Evolutionary conservation across 2,329 filamentous ascomycete genomes (phyloP).

Genomic region (Exutisphaerella laricina): DNA sequence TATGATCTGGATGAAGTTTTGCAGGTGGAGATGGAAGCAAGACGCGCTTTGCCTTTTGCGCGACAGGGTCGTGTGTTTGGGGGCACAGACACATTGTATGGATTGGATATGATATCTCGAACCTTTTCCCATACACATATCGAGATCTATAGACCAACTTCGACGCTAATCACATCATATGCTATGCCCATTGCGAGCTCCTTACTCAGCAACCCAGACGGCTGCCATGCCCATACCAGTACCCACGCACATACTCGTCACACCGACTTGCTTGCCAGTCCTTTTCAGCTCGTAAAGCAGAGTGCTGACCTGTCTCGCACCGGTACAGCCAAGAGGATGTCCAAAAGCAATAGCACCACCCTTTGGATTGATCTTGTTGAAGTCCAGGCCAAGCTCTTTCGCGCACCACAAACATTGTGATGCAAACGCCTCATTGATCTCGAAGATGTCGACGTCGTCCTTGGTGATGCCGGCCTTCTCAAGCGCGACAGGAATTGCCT

Average conservation of each 20-base stretch:
- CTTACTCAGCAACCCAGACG: slow-evolving; percentile 91
- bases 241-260: slow-evolving; percentile 94
- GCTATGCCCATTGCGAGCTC: no score
- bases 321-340: slow-evolving; percentile 90
- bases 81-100: no score
- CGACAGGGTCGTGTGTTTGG: no score
- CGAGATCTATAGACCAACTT: no score
- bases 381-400: slow-evolving; percentile 75
- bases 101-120: no score
- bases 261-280: slow-evolving; percentile 76
- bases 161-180: no score
- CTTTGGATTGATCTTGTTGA: slow-evolving; percentile 93
- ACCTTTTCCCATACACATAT: no score
- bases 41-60: no score
- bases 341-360: slow-evolving; percentile 91
- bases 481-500: slow-evolving; percentile 88
- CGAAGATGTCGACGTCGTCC: slow-evolving; percentile 92
- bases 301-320: slow-evolving; percentile 87
- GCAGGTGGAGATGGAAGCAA: no score
- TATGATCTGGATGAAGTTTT: no score
- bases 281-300: slow-evolving; percentile 83
- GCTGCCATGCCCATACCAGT: slow-evolving; percentile 98
- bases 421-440: slow-evolving; percentile 99
- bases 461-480: slow-evolving; percentile 78
- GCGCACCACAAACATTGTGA: slow-evolving; percentile 91